Evolutionary conservation across 2,329 filamentous ascomycete species (phyloP), one percentile per base, ranked within the genome.

Genomic region (Sclerotinia spermophila): DNA sequence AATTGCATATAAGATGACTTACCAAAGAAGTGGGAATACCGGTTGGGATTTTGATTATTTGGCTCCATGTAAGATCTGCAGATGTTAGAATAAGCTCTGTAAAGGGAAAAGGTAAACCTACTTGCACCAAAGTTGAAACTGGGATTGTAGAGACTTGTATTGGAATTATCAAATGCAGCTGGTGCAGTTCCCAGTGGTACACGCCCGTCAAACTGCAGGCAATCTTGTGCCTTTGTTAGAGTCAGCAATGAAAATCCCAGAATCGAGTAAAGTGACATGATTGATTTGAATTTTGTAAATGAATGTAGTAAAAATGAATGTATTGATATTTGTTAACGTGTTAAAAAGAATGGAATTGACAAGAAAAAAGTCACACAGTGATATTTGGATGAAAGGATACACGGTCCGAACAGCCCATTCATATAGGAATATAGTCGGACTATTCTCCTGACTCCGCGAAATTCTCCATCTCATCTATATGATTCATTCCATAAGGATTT

Each of bases 51-150:
- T 84, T 77, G 42, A 89, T 78, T 48, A 86, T 82, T 68, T 85
- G 75, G 69, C 83, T 84, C 81, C 85, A 86, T 8, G 81, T 83
- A 33, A 87, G 79, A 74, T 83, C 83, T 82, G 60, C 0, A 53
- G 24, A 48, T 6, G 56, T 73, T 42, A 59, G 11, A 51, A 44
- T 38, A 27, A 30, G 33, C 5, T 17, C 7, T 19, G 4, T 30
- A 19, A 7, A n/a, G 19, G 27, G 21, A 17, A 21, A 33, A 13
- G 15, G 1, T 3, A 44, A 53, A 73, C 77, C 6, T 72, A 81
- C 81, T 79, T 73, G 84, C 80, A 60, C 86, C 86, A 74, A 86
- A 83, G 68, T 87, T 84, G 75, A 82, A 86, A 71, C 79, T 79
- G 0, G 86, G 81, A 79, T 83, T 85, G 80, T 84, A 89, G 40